Conservation (phyloP, 257 asterid genomes). For the Solanum lycopersicoides region DNA sequence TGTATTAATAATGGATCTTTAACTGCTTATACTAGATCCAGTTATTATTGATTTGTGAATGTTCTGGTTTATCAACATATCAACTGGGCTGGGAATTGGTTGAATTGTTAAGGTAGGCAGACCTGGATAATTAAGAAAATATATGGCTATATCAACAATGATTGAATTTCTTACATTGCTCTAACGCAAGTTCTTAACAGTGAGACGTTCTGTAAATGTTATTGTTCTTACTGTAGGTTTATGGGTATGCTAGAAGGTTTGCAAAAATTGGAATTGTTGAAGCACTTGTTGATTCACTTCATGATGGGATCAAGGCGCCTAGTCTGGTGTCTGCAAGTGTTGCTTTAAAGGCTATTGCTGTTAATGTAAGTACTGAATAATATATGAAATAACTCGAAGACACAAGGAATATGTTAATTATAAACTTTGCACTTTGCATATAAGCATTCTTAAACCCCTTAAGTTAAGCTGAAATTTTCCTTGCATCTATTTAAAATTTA, state of each 20-base stretch:
- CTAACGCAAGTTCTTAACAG: background rate
- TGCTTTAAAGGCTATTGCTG: slow-evolving; percentile 85
- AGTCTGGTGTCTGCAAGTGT: slow-evolving; percentile 58
- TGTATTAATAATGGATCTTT: background rate
- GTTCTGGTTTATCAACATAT: background rate
- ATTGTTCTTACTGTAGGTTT: slow-evolving; percentile 43
- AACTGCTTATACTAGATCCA: background rate
- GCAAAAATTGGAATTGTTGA: slow-evolving; percentile 66
- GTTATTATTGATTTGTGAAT: background rate
- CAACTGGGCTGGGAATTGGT: background rate
- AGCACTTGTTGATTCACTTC: slow-evolving; percentile 72
- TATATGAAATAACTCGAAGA: background rate
- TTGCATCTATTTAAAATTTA: background rate
- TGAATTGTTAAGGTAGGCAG: background rate
- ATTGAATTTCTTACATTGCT: background rate
- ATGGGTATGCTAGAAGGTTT: slow-evolving; percentile 84
- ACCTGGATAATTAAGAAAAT: background rate
- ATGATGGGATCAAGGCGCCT: slow-evolving; percentile 56
- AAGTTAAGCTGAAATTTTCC: background rate
- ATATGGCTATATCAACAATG: background rate
- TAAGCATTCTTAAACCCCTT: background rate
- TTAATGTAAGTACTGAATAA: slow-evolving; percentile 53
- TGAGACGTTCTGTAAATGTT: background rate
- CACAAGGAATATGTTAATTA: background rate
- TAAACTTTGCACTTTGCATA: background rate